Base-by-base conservation (phyloP, 306 rosid species). In the Casuarina glauca region DNA sequence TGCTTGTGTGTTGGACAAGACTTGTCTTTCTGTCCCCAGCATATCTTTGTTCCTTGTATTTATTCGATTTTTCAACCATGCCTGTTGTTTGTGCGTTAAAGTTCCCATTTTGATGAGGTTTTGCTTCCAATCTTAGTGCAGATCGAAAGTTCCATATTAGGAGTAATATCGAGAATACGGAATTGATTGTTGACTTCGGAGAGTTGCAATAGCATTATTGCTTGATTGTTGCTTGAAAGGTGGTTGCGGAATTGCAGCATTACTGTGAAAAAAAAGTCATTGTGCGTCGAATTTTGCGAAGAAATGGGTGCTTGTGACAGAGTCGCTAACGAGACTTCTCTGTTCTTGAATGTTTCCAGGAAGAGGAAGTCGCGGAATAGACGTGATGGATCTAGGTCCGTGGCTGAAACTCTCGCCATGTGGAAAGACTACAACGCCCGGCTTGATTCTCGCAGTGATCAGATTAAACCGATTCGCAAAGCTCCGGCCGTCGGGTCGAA, bases 401-500 rank as follows among this genome's bases (percentile, higher is more conserved):
- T 96, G 16, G 94, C 93, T 9, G 96, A 91, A 72, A 93, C 90
- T 15, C 72, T 96, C 1, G 90, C 88, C 0, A 91, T 85, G 83
- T 96, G 99, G 99, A 88, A 82, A 67, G 91, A 86, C 15, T 86
- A 85, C 50, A 91, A 93, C 63, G 82, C 82, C 17, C 36, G 38
- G 36, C 74, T 85, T 0, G 82, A 78, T 11, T 74, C 89, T 35
- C 64, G 57, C 2, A 82, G 45, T 50, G 79, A 39, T 6, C 87
- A 69, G 10, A 76, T 75, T 36, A 90, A 75, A 72, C 82, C 79
- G 16, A 74, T 41, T 13, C 87, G 89, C 0, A 91, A 82, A 79
- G 87, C 81, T 3, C 99, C 97, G 0, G 96, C 98, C 1, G 90
- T 87, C 74, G 99, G 99, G 42, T 96, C 99, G 1, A 96, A 93